A percentile compares a stretch with the other conserved stretches of the same genome.
phyloP scores from a whole-genome alignment of 1,139 yeast genomes.

The Geotrichum klebahnii region DNA sequence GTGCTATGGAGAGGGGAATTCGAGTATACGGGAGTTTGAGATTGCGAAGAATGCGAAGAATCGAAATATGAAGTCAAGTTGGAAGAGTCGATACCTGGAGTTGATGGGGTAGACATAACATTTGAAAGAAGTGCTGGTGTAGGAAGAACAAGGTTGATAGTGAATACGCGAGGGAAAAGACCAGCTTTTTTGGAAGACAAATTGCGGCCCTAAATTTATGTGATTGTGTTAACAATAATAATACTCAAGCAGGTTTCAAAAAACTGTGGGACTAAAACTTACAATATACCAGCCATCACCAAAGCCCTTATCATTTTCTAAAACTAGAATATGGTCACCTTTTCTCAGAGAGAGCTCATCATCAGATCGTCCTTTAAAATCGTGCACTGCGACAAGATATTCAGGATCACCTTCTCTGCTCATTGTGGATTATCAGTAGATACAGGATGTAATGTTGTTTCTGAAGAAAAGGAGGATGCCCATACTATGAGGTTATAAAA shows the following conservation, averaged over 20 bases:
- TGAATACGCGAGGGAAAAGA: conserved; percentile 79
- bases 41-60: not conserved
- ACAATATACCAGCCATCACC: conserved; percentile 94
- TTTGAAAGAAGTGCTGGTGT: conserved; percentile 26
- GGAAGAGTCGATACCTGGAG: conserved; percentile 6
- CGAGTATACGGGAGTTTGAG: conserved; percentile 11
- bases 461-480: not conserved
- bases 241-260: not conserved
- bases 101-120: not conserved
- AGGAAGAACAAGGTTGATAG: conserved; percentile 38
- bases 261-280: conserved; percentile 24
- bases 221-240: not conserved
- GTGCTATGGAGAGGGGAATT: not conserved
- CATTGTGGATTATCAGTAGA: not conserved
- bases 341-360: conserved; percentile 78
- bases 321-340: conserved; percentile 86
- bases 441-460: not conserved
- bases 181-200: conserved; percentile 70
- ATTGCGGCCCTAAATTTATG: conserved; percentile 59
- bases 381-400: conserved; percentile 62
- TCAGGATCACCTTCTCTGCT: conserved; percentile 25
- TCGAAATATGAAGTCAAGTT: conserved; percentile 3
- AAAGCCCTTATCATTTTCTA: conserved; percentile 88
- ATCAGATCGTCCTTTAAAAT: conserved; percentile 77
- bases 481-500: not conserved